A percentile compares a stretch with the other conserved stretches of the same genome.
phyloP scores from a whole-genome alignment of 345 rosid genomes.

The Bretschneidera sinensis region DNA sequence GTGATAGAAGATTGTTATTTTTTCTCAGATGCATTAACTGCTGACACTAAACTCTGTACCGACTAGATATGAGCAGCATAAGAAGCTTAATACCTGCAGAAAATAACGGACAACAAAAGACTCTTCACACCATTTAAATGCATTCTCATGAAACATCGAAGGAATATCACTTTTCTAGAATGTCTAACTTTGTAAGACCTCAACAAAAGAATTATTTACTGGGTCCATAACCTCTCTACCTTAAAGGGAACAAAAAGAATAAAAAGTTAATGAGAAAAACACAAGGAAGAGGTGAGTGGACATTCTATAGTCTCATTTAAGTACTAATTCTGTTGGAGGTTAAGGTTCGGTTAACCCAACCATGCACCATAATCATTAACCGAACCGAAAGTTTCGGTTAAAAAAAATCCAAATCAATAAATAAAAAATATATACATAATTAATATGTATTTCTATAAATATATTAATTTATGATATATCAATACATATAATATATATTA shows the following conservation, averaged over 20 bases:
- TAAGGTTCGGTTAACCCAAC: no score
- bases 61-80: neutral
- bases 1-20: neutral
- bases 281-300: neutral
- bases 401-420: no score
- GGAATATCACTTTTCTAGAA: neutral
- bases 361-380: no score
- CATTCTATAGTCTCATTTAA: neutral
- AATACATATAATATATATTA: no score
- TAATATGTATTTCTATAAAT: no score
- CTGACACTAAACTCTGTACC: neutral
- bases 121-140: neutral
- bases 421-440: no score
- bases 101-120: neutral
- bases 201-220: neutral
- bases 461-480: no score
- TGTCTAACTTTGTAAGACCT: neutral
- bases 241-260: neutral
- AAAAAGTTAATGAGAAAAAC: neutral
- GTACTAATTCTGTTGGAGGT: neutral
- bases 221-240: neutral
- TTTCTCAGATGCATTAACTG: neutral
- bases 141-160: neutral
- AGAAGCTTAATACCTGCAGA: neutral
- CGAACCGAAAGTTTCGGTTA: no score